Evolutionary conservation across 768 basidiomycete species (phyloP).

Genomic region (Xerocomellus amylosporus): DNA sequence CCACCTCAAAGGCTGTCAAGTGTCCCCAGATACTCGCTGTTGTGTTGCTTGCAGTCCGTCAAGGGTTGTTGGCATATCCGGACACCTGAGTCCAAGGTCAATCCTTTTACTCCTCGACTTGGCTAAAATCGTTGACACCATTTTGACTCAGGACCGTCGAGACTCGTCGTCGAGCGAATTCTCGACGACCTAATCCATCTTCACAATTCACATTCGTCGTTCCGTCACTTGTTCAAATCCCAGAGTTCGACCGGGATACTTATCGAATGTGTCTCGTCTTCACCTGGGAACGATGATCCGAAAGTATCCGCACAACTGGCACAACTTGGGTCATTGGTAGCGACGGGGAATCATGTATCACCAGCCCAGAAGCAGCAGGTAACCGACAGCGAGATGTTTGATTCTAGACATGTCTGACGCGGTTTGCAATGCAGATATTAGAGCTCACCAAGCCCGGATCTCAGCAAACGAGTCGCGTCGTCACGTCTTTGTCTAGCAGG

Average conservation of each 20-base stretch:
- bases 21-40: conserved; percentile 73
- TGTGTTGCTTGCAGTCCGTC: conserved; percentile 66
- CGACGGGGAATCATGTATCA: conserved; percentile 59
- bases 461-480: not conserved
- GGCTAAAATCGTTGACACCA: not conserved
- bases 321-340: conserved; percentile 66
- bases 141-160: conserved; percentile 22
- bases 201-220: conserved; percentile 60
- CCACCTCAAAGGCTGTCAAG: conserved; percentile 33
- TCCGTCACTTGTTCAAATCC: conserved; percentile 71
- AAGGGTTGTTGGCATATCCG: conserved; percentile 43
- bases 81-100: conserved; percentile 20
- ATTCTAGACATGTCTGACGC: conserved; percentile 4
- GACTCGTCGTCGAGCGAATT: conserved; percentile 31
- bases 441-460: conserved; percentile 45
- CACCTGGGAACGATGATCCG: conserved; percentile 5
- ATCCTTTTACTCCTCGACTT: not conserved
- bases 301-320: conserved; percentile 62
- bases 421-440: conserved; percentile 44
- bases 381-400: not conserved
- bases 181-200: conserved; percentile 68
- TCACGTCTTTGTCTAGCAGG: conserved; percentile 6
- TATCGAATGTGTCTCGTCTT: conserved; percentile 61
- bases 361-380: conserved; percentile 75
- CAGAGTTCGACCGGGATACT: conserved; percentile 67